phyloP scores from a whole-genome alignment of 2,329 filamentous ascomycete species.

The Lachnellula suecica region DNA sequence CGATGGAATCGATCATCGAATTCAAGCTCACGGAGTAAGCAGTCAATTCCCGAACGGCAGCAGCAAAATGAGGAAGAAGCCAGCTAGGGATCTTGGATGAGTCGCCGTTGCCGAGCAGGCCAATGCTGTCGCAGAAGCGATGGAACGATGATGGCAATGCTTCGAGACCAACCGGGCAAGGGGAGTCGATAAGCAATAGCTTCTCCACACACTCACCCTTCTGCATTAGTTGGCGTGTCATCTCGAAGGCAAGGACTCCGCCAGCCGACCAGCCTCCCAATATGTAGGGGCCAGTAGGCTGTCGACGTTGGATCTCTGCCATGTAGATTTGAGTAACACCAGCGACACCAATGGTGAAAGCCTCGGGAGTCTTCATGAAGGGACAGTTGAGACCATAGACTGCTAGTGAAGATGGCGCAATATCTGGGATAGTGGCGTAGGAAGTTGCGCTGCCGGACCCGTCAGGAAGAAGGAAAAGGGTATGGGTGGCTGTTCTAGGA shows the following conservation, averaged over 20 bases:
- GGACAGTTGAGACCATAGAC: background rate
- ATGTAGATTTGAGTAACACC: conserved; percentile 2
- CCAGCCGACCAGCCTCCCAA: conserved; percentile 39
- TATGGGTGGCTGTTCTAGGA: background rate
- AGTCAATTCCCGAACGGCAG: no score
- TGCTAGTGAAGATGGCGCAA: conserved; percentile 1
- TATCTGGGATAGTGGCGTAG: conserved; percentile 20
- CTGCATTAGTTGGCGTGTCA: background rate
- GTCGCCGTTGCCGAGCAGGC: background rate
- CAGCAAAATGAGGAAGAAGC: background rate
- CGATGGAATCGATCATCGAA: no score
- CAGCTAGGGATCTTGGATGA: background rate
- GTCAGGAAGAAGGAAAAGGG: conserved; percentile 23
- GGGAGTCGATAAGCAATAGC: background rate
- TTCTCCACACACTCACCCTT: background rate
- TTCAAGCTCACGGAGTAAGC: no score
- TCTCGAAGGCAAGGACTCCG: conserved; percentile 36
- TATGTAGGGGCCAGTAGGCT: conserved; percentile 36
- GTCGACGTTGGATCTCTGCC: conserved; percentile 19
- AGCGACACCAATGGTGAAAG: background rate
- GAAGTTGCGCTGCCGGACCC: conserved; percentile 20
- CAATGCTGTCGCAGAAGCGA: background rate
- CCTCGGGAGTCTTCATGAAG: background rate
- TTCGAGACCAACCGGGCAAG: background rate
- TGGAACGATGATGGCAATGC: background rate